Evolutionary conservation across 768 basidiomycete genomes (phyloP).

Genomic region (Astraeus odoratus): DNA sequence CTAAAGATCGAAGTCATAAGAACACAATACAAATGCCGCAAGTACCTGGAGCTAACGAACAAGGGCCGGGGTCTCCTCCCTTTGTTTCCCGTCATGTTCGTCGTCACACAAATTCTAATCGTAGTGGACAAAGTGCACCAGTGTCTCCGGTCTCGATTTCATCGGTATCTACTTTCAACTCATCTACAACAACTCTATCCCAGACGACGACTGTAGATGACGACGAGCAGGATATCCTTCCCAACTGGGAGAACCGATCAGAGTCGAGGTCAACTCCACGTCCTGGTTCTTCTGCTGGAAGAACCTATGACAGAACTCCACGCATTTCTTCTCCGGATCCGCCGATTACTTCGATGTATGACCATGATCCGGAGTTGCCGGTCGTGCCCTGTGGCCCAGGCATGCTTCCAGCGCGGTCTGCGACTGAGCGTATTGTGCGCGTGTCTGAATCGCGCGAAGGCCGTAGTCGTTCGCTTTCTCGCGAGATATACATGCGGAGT

Average conservation of each 20-base stretch:
- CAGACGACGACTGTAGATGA: slow-evolving; percentile 14
- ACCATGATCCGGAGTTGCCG: slow-evolving; percentile 24
- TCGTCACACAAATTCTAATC: slow-evolving; percentile 27
- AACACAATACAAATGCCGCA: slow-evolving; percentile 20
- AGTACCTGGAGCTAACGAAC: slow-evolving; percentile 9
- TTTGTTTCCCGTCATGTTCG: slow-evolving; percentile 28
- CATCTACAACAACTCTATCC: slow-evolving; percentile 15
- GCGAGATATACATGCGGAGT: slow-evolving; percentile 26
- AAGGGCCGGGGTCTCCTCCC: slow-evolving; percentile 27
- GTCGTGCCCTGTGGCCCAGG: slow-evolving; percentile 11
- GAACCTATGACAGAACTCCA: slow-evolving; percentile 14
- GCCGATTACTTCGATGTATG: slow-evolving; percentile 11
- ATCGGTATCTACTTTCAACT: slow-evolving; percentile 22
- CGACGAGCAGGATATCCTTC: slow-evolving; percentile 12
- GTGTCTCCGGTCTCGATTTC: slow-evolving; percentile 25
- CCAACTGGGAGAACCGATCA: slow-evolving; percentile 14
- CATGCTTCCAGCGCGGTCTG: slow-evolving; percentile 23
- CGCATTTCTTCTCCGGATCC: slow-evolving; percentile 22
- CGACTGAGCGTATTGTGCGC: slow-evolving; percentile 28
- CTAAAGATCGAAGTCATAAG: slow-evolving; percentile 17
- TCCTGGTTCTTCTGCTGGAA: slow-evolving; percentile 5
- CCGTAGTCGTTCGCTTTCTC: slow-evolving; percentile 27
- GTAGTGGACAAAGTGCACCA: slow-evolving; percentile 26
- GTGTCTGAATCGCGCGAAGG: slow-evolving; percentile 22
- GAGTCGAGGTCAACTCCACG: slow-evolving; percentile 17